phyloP scores from a whole-genome alignment of 768 basidiomycete genomes.

The Boletus barrowsii region DNA sequence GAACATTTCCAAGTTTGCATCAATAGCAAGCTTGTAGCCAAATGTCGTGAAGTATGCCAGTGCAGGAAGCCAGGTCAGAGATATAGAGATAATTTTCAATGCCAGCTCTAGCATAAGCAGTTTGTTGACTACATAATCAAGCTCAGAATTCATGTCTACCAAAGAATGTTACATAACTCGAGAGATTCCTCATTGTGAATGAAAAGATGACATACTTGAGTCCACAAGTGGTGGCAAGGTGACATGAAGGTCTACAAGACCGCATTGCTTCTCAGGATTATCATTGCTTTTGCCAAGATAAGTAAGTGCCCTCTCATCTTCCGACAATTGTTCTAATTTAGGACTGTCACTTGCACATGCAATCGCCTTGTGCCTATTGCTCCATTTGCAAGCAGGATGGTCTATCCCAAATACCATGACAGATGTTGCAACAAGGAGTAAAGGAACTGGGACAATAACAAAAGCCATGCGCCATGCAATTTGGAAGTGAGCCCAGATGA shows the following conservation, averaged over 20 bases:
- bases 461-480: constrained; percentile 56
- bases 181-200: neutral
- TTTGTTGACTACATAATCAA: constrained; percentile 1
- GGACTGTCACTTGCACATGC: neutral
- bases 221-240: neutral
- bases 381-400: constrained; percentile 9
- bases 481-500: constrained; percentile 36
- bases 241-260: constrained; percentile 12
- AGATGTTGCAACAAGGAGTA: constrained; percentile 39
- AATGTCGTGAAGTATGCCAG: constrained; percentile 4
- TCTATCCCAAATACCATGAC: constrained; percentile 5
- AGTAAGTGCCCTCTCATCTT: constrained; percentile 9
- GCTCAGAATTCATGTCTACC: constrained; percentile 15
- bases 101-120: neutral
- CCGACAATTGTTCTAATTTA: neutral
- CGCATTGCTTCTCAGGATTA: constrained; percentile 8
- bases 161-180: neutral
- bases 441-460: constrained; percentile 53
- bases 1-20: constrained; percentile 4
- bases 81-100: neutral
- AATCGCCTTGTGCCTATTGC: constrained; percentile 8
- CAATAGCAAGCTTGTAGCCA: constrained; percentile 2
- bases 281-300: constrained; percentile 9
- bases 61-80: constrained; percentile 5
- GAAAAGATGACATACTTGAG: neutral